These are phyloP conservation scores for Paramecium primaurelia DNA, from an alignment of 73 alveolate species.

Conservation along the genomic window DNA sequence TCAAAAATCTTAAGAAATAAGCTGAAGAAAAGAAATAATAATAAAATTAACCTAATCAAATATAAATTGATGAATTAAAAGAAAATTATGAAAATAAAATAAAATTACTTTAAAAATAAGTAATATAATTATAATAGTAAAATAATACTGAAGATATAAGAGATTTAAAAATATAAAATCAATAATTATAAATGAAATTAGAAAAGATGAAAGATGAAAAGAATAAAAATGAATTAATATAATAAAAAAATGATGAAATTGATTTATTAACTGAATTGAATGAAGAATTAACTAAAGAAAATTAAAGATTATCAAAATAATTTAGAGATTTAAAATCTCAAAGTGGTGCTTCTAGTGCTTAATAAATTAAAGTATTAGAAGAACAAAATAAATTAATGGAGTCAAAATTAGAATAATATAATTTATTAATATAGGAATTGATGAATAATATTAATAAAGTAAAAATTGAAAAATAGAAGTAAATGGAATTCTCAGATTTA, in stretches of 20 bases:
- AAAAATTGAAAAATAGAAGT: not conserved
- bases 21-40: not conserved
- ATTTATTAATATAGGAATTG: not conserved
- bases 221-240: not conserved
- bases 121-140: not conserved
- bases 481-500: not conserved
- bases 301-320: not conserved
- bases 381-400: not conserved
- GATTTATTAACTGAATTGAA: not conserved
- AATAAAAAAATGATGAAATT: conserved; percentile 25
- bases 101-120: not conserved
- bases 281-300: not conserved
- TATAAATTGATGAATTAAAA: not conserved
- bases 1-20: not conserved
- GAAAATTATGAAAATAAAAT: not conserved
- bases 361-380: not conserved
- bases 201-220: not conserved
- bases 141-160: not conserved
- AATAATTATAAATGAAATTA: not conserved
- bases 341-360: not conserved
- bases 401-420: not conserved
- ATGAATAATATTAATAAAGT: not conserved
- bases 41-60: not conserved
- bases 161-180: not conserved
- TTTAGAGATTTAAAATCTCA: not conserved